These are phyloP conservation scores for Strobilomyces echinocephalus DNA, from an alignment of 768 basidiomycete species.

Conservation along the genomic window DNA sequence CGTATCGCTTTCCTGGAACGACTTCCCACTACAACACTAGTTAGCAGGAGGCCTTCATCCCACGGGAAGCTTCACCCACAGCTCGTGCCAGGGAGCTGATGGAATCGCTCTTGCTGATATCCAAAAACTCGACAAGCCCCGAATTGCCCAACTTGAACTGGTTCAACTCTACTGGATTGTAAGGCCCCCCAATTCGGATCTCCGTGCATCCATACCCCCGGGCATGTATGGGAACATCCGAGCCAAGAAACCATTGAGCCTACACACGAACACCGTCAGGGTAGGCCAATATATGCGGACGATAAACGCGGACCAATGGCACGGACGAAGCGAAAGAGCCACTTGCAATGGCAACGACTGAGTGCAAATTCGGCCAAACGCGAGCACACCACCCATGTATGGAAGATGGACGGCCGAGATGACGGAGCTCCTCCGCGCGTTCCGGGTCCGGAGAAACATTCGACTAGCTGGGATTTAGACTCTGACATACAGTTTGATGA, in stretches of 20 bases:
- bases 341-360: too few species aligned
- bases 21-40: not conserved
- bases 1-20: not conserved
- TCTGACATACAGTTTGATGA: not conserved
- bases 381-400: slow-evolving; percentile 10
- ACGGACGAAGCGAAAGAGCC: too few species aligned
- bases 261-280: not conserved
- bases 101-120: not conserved
- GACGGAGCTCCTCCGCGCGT: slow-evolving; percentile 11
- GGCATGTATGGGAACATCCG: not conserved
- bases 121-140: not conserved
- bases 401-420: not conserved
- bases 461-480: not conserved
- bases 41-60: too few species aligned
- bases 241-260: not conserved
- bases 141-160: not conserved
- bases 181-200: not conserved
- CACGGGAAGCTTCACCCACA: too few species aligned
- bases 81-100: not conserved
- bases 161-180: not conserved
- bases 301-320: not conserved
- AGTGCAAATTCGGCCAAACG: not conserved
- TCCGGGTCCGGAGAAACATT: slow-evolving; percentile 1
- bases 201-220: not conserved
- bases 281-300: not conserved